phyloP scores from a whole-genome alignment of 2,329 filamentous ascomycete genomes.

The Colletotrichum kahawae region DNA sequence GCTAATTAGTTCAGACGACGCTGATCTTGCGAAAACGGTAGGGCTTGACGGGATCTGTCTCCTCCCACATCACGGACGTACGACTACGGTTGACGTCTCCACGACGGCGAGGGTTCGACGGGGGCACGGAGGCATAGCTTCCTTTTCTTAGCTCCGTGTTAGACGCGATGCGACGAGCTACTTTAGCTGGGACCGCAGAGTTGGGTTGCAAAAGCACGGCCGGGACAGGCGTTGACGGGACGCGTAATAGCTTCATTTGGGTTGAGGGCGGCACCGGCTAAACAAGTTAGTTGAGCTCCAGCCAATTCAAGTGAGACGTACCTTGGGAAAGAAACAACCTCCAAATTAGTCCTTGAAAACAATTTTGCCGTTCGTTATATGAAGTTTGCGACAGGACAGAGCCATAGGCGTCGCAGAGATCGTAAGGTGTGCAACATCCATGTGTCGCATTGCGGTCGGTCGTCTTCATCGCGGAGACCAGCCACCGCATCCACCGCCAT shows the following conservation, averaged over 20 bases:
- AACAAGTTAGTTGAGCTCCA: background rate
- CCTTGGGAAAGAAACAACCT: background rate
- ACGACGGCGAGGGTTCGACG: background rate
- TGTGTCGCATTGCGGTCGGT: background rate
- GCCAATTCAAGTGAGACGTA: background rate
- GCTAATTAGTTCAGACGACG: background rate
- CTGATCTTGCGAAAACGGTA: background rate
- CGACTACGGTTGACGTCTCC: background rate
- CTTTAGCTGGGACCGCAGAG: background rate
- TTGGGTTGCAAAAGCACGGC: background rate
- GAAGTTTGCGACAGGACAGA: background rate
- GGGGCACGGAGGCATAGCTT: background rate
- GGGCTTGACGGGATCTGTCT: background rate
- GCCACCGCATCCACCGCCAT: background rate
- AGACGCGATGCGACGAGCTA: background rate
- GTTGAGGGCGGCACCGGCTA: background rate
- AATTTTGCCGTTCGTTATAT: background rate
- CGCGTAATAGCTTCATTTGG: background rate
- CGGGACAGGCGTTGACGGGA: background rate
- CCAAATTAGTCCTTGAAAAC: background rate
- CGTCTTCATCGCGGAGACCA: background rate
- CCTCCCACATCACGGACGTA: background rate
- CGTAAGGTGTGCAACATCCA: background rate
- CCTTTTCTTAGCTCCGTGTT: background rate
- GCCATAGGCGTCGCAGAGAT: background rate